phyloP scores from a whole-genome alignment of 306 rosid genomes.

The Cucumis hystrix region DNA sequence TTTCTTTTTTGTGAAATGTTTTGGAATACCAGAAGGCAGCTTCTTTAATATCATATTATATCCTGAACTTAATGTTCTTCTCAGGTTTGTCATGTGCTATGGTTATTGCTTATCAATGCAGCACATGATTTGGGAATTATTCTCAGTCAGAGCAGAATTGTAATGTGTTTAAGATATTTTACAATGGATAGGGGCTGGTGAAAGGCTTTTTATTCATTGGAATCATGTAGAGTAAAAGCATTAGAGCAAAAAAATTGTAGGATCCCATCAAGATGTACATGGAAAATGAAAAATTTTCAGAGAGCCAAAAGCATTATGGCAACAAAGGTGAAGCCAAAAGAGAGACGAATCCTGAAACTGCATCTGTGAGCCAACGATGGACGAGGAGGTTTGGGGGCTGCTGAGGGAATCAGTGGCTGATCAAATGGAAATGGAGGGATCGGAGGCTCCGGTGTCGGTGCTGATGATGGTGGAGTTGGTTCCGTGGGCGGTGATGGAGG shows the following conservation, averaged over 20 bases:
- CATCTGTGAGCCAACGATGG: conserved; percentile 23
- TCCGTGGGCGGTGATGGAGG: background rate
- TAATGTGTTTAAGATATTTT: background rate
- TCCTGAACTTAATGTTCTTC: background rate
- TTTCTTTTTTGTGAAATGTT: background rate
- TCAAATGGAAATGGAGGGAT: conserved; percentile 1
- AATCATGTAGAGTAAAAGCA: background rate
- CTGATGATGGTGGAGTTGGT: conserved; percentile 11
- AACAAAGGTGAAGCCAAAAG: conserved; percentile 19
- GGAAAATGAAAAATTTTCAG: conserved; percentile 8
- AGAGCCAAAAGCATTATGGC: conserved; percentile 22
- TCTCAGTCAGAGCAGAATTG: background rate
- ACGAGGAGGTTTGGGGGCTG: background rate
- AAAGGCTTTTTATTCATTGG: background rate
- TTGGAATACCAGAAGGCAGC: background rate
- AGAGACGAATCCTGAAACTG: conserved; percentile 15
- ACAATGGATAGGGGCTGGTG: background rate
- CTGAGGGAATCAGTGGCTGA: background rate
- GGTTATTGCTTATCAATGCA: background rate
- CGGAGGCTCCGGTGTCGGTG: background rate
- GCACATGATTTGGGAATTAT: background rate
- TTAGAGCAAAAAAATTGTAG: background rate
- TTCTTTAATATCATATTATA: background rate
- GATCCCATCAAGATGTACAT: background rate
- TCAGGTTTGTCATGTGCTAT: background rate